Evolutionary conservation across 495 filamentous ascomycete species (phyloP), one percentile per base, ranked within the genome.

Genomic region (Daldinia bambusicola): DNA sequence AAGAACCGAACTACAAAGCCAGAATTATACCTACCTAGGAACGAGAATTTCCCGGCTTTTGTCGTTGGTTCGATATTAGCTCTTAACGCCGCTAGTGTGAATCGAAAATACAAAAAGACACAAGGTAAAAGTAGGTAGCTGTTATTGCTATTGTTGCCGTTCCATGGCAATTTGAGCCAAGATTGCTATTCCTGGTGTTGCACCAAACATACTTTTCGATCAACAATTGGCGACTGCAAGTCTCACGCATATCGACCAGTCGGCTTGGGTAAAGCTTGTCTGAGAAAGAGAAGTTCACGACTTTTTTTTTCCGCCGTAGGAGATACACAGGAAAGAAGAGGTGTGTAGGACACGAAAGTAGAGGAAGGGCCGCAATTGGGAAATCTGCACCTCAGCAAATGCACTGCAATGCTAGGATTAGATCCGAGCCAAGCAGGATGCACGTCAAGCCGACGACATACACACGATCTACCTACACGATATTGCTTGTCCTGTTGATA

Each of bases 401-500:
- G 63, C 59, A 52, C 13, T 63, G 53, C 26, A 40, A 59, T 59
- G 43, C n/a, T 67, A 20, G 69, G 52, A 59, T 58, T 67, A 52
- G 69, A 63, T 67, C 63, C 63, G 69, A 67, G 56, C 50, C 60
- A 72, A 56, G 48, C 57, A 53, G 34, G 51, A 73, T 73, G 65
- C 61, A 73, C 70, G 70, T 73, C 70, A 69, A 48, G 16, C 9
- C 43, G 26, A 26, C 18, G 43, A 48, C 43, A 16, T n/a, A 48
- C 43, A 48, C 8, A 4, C 26, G 3, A 26, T 26, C 18, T 48
- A 3, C 34, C 18, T 48, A 3, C 34, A 36, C 34, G 7, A 7
- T 36, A 18, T 48, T 48, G 43, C 43, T 48, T 48, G 8, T 7
- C 43, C 10, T 9, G 10, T 48, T 69, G 20, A 69, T 58, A 48